phyloP scores from a whole-genome alignment of 306 rosid species.

The Cicer yamashitae region DNA sequence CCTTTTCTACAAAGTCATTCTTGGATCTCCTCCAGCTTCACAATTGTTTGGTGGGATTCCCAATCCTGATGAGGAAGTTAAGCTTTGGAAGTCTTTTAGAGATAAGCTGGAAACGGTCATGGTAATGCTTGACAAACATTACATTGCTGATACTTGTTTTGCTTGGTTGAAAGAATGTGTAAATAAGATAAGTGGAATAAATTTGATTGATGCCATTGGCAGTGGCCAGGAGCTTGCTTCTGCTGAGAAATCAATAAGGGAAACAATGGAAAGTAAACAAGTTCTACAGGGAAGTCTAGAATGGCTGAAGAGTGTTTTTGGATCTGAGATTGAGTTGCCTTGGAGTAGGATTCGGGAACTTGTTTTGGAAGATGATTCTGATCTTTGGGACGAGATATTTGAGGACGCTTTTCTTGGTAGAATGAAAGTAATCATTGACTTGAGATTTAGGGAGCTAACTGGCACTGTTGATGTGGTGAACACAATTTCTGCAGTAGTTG shows the following conservation, averaged over 20 bases:
- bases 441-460: conserved; percentile 64
- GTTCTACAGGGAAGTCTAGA: conserved; percentile 88
- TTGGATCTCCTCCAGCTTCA: conserved; percentile 82
- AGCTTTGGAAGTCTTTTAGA: conserved; percentile 90
- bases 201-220: conserved; percentile 71
- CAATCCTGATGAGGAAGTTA: conserved; percentile 91
- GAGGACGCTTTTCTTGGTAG: conserved; percentile 78
- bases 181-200: conserved; percentile 71
- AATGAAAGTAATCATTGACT: conserved; percentile 76
- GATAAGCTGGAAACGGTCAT: conserved; percentile 74
- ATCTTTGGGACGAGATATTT: conserved; percentile 94
- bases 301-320: conserved; percentile 95
- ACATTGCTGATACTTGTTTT: conserved; percentile 72
- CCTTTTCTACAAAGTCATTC: conserved; percentile 75
- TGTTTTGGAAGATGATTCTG: conserved; percentile 85
- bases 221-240: conserved; percentile 77
- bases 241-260: conserved; percentile 93
- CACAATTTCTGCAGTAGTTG: conserved; percentile 52
- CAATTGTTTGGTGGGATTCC: conserved; percentile 97
- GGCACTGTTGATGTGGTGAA: conserved; percentile 59
- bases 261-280: conserved; percentile 90
- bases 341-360: conserved; percentile 97
- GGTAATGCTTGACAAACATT: conserved; percentile 73
- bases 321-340: conserved; percentile 92
- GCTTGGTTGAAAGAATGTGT: conserved; percentile 84